Percentiles rank a stretch among this genome's conserved stretches.
Evolutionary conservation across 306 rosid genomes (phyloP).

Genomic region (Rubus parviflorus): DNA sequence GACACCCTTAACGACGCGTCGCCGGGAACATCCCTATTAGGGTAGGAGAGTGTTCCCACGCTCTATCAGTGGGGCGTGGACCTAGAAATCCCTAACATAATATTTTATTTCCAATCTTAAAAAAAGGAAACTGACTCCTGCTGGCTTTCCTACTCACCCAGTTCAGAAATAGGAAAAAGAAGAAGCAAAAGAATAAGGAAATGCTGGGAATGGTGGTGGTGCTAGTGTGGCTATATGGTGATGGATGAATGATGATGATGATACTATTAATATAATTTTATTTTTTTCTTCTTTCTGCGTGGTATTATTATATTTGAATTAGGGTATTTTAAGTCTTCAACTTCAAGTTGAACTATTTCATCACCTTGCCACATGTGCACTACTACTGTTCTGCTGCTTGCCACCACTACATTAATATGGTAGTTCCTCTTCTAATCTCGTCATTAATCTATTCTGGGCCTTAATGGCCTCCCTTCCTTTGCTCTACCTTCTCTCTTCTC

Average conservation of each 20-base stretch:
- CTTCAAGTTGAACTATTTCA: constrained; percentile 19
- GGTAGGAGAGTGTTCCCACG: not conserved
- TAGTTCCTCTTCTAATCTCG: not conserved
- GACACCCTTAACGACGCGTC: not conserved
- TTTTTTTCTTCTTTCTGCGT: not conserved
- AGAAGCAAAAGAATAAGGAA: not conserved
- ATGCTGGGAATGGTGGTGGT: constrained; percentile 6
- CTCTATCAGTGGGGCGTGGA: not conserved
- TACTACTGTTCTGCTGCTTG: not conserved
- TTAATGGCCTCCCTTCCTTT: constrained; percentile 34
- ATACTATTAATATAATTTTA: not conserved
- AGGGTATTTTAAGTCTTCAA: constrained; percentile 6
- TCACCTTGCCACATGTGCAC: not conserved
- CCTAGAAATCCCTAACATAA: not conserved
- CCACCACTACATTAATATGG: not conserved
- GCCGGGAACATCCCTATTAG: not conserved
- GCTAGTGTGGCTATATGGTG: constrained; percentile 27
- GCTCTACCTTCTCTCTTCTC: constrained; percentile 19
- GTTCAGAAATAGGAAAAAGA: not conserved
- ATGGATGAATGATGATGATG: constrained; percentile 4
- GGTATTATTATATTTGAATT: not conserved
- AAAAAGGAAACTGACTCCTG: not conserved
- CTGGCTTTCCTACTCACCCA: constrained; percentile 13
- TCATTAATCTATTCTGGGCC: constrained; percentile 19
- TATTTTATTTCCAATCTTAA: not conserved